Conservation (phyloP, 176 grass and related monocot genomes). For the Aegilops umbellulata region DNA sequence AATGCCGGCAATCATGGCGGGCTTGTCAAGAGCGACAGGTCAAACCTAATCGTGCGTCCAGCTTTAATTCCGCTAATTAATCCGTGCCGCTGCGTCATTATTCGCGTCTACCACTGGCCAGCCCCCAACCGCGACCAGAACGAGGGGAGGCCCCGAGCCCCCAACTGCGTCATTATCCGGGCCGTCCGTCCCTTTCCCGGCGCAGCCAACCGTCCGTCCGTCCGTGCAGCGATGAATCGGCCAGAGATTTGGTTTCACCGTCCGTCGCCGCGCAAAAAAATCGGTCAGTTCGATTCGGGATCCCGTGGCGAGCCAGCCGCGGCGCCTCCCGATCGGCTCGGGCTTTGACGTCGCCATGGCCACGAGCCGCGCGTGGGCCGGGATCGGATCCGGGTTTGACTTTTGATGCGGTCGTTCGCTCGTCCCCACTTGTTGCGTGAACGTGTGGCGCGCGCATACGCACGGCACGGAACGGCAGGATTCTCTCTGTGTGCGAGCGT, state of each 20-base stretch:
- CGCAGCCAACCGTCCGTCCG: background rate
- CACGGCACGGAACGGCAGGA: background rate
- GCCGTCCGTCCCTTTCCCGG: background rate
- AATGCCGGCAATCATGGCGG: background rate
- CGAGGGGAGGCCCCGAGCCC: background rate
- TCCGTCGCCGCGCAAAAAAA: background rate
- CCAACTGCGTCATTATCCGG: too few species aligned
- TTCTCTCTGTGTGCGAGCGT: background rate
- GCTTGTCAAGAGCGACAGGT: background rate
- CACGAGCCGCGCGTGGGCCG: slow-evolving; percentile 39
- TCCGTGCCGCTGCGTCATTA: background rate
- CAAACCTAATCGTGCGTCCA: slow-evolving; percentile 36
- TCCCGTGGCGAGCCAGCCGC: too few species aligned
- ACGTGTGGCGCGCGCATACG: background rate
- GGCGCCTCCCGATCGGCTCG: background rate
- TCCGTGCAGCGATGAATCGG: background rate
- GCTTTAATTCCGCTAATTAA: background rate
- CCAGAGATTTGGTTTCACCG: background rate
- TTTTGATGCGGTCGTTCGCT: background rate
- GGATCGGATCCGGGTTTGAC: slow-evolving; percentile 8
- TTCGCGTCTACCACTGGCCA: background rate
- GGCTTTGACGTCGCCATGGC: background rate
- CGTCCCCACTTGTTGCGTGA: background rate
- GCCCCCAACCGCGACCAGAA: background rate
- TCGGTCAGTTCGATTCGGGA: too few species aligned